Evolutionary conservation across 2,329 filamentous ascomycete species (phyloP), one percentile per base, ranked within the genome.

Genomic region (Fusarium sp.): DNA sequence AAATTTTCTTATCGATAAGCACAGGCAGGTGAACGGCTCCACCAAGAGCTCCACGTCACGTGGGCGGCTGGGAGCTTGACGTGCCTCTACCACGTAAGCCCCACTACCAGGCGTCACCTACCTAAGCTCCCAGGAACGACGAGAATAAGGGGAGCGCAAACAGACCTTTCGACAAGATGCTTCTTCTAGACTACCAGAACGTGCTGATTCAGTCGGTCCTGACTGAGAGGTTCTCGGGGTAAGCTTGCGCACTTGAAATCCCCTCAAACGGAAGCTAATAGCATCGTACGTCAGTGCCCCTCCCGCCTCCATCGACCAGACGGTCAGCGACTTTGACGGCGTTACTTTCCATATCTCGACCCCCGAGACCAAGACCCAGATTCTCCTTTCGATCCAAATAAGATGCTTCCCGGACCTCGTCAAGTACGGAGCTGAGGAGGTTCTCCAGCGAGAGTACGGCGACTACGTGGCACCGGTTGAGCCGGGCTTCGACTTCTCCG

Each of bases 291-390:
- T 66, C 80, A 98, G 96, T 85, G 93, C 93, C 82, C 86, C 94
- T 77, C 94, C 95, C 67, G 90, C 91, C 68, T 94, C 94, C 77
- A 98, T 99, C 83, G 97, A 99, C 85, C 96, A 99, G 87, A 94
- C 97, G 73, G 94, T 98, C 72, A 98, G 96, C 82, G 96, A 99
- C 85, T 99, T 99, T 81, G 97, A 99, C 85, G 96, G 96, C 81
- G 96, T 98, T 78, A 97, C 94, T 77, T 99, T 98, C 85, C 96
- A 99, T 84, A 95, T 99, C 80, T 98, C 96, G 40, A 99, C 96
- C 51, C 96, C 96, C 67, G 95, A 98, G 83, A 87, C 91, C 71
- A 98, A 98, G 88, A 92, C 94, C 58, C 94, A 97, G 85, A 98
- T 99, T 75, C 89, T 97, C 60, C 92, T 99, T 67, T 99, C 96